These are phyloP conservation scores for Flaveria linearis DNA, from an alignment of 129 eudicot genomes.

Conservation along the genomic window DNA sequence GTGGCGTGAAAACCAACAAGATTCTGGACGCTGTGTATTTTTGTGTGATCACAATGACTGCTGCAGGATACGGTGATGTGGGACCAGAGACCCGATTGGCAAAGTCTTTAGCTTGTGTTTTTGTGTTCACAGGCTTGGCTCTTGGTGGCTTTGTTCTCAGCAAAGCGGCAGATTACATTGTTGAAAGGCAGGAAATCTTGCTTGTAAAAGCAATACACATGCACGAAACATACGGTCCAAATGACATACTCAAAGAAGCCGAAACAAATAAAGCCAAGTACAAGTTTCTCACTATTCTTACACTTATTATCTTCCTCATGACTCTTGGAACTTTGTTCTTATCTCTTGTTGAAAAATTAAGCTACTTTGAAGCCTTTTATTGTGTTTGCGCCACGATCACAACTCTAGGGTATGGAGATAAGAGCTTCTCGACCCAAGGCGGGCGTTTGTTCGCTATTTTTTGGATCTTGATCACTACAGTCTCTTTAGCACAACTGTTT, in stretches of 20 bases:
- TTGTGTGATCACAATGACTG: slow-evolving; percentile 85
- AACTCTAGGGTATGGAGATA: slow-evolving; percentile 87
- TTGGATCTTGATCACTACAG: slow-evolving; percentile 76
- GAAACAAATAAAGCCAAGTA: slow-evolving; percentile 53
- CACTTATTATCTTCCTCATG: slow-evolving; percentile 47
- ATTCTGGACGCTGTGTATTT: slow-evolving; percentile 68
- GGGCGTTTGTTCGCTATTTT: slow-evolving; percentile 76
- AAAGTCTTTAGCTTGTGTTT: slow-evolving; percentile 59
- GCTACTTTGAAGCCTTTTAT: slow-evolving; percentile 67
- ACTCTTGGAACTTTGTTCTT: slow-evolving; percentile 56
- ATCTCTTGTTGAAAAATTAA: slow-evolving; percentile 49
- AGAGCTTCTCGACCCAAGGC: slow-evolving; percentile 61
- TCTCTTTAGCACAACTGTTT: slow-evolving; percentile 73
- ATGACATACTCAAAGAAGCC: slow-evolving; percentile 49
- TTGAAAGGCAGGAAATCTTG: slow-evolving; percentile 59
- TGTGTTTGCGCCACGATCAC: slow-evolving; percentile 88
- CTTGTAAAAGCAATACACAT: slow-evolving; percentile 56
- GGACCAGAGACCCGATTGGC: slow-evolving; percentile 61
- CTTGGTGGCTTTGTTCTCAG: slow-evolving; percentile 70
- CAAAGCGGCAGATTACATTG: slow-evolving; percentile 71
- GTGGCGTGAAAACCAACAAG: slow-evolving; percentile 63
- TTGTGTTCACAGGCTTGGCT: slow-evolving; percentile 76
- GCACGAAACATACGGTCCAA: slow-evolving; percentile 38
- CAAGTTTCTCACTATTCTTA: slow-evolving; percentile 50
- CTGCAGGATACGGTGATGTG: slow-evolving; percentile 90